Evolutionary conservation across 1,284 basidiomycete species (phyloP), one percentile per base, ranked within the genome.

Genomic region (Omphalotus olearius): DNA sequence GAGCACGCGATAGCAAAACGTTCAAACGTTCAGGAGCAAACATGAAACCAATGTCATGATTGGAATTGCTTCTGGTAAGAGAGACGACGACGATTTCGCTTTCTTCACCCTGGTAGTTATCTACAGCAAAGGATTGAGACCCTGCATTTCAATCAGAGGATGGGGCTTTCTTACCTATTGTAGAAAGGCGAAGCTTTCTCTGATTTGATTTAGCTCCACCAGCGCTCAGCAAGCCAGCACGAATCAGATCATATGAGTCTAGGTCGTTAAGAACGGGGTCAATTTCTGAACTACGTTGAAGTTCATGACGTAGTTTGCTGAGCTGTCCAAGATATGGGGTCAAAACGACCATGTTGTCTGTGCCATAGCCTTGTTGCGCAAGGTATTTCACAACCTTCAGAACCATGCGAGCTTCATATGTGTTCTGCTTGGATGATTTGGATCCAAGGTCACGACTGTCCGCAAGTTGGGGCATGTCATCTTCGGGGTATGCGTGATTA

Each of bases 91-190:
- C 80, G 42, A 86, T 79, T 20, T 85, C 73, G 38, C 79, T 81
- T 61, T 86, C 83, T 60, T 86, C 84, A 20, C 84, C 84, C 57
- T 86, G 83, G 54, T 82, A 83, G 53, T 83, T 83, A 53, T 83
- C 80, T 82, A 45, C 36, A 6, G 20, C 28, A 38, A 43, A 45
- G 30, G 14, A 51, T 45, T n/a, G 6, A 28, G 59, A 13, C 7
- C 30, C 30, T 10, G 13, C 13, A 28, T 10, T 17, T 30, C 14
- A 14, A 35, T 35, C 16, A 10, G 37, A 16, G 17, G 17, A 41
- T 14, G 14, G 41, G 25, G 9, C 30, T 5, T 13, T 47, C 67
- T 47, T 59, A 82, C 83, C 82, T 11, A 85, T 84, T 0, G 83
- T 85, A 0, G 82, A 77, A 2, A 85, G 63, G 13, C 78, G 75